Evolutionary conservation across 2,329 filamentous ascomycete species (phyloP), one percentile per base, ranked within the genome.

Genomic region (Calonectria henricotiae): DNA sequence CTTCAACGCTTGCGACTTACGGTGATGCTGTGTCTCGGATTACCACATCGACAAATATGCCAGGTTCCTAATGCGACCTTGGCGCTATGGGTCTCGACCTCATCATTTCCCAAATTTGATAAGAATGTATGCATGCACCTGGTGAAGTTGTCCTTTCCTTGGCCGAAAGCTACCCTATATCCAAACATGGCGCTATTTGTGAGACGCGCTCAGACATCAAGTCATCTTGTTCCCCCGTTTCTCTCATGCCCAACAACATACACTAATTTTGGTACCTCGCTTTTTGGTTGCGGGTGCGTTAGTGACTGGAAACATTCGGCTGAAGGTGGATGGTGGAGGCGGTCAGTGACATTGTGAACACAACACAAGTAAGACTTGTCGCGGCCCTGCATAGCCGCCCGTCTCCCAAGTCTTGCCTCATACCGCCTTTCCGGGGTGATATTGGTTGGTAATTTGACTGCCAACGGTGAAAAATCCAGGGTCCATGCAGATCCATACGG

Each of bases 11-110:
- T 39, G 7, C 51, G 54, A 60, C 32, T 60, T 49, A 61, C 51
- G 55, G 54, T 51, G 25, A 46, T 35, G 25, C 20, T 13, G 37
- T 69, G 62, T 64, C 66, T 61, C 44, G 43, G 32, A 12, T 41
- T 32, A 17, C 30, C 49, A 11, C 17, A 13, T 47, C n/a, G 9
- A 37, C 1, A 12, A 30, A 25, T 7, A 43, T 11, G 8, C 15
- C 41, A 4, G 23, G 5, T 60, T 20, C 55, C 23, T 13, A 32
- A 23, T 12, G n/a, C 3, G 17, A 43, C 17, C 17, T n/a, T 43
- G n/a, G 41, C 9, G 11, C 12, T 11, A 12, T 37, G 27, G 11
- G 3, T 2, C 20, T 37, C 32, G 35, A 35, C 12, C 9, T 30
- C 51, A 23, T 55, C 32, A 37, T 17, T 54, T 54, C n/a, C n/a